phyloP scores from a whole-genome alignment of 208 protist species.

The Sergeia podlipaevii region DNA sequence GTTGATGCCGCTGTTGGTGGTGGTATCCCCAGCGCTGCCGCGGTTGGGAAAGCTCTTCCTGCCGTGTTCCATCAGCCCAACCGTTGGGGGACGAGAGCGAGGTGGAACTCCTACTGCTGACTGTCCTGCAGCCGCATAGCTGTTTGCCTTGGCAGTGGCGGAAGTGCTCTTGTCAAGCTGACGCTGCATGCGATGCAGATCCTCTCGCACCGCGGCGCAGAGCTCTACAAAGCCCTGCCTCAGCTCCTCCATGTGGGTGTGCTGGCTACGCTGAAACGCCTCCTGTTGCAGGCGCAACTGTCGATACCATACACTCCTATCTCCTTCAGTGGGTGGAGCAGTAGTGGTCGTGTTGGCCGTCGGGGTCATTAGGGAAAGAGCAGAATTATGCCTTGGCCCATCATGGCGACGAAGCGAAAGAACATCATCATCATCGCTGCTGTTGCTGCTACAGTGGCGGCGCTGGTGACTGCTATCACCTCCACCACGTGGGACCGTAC shows the following conservation, averaged over 20 bases:
- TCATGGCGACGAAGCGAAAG: neutral
- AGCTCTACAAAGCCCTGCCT: slow-evolving; percentile 57
- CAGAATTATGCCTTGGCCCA: neutral
- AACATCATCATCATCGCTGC: neutral
- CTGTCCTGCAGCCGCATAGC: no score
- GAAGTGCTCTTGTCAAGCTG: no score
- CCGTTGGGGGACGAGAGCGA: no score
- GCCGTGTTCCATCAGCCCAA: no score
- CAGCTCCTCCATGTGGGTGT: slow-evolving; percentile 28
- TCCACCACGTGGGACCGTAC: no score
- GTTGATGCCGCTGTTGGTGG: no score
- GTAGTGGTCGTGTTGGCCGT: neutral
- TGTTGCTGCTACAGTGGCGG: neutral
- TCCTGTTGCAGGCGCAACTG: slow-evolving; percentile 14
- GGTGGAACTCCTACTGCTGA: no score
- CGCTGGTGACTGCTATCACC: no score
- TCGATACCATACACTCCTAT: neutral
- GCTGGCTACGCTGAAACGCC: neutral
- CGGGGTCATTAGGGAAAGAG: neutral
- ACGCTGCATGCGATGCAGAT: slow-evolving; percentile 46
- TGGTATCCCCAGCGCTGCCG: no score
- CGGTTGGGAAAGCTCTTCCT: no score
- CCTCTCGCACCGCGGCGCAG: slow-evolving; percentile 56
- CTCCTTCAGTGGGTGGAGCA: neutral
- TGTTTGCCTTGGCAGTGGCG: no score